Percentiles rank a stretch among this genome's conserved stretches.
Conservation (phyloP, 2,329 filamentous ascomycete genomes). For the Fusarium nodosum region DNA sequence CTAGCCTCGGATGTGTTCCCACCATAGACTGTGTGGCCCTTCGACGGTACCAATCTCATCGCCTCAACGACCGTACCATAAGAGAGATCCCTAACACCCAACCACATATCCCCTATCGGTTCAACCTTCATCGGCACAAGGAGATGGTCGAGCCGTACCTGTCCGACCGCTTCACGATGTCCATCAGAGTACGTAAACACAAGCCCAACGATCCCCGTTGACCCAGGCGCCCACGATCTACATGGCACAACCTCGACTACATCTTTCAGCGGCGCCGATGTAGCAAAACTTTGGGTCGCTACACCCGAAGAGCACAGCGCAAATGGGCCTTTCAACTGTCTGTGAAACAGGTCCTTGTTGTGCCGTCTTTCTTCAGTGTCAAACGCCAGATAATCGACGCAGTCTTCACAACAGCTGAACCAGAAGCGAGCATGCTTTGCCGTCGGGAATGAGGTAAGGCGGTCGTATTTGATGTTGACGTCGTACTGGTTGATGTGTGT, state of each 20-base stretch:
- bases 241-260: constrained; percentile 5
- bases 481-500: not conserved
- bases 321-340: not conserved
- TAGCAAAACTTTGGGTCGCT: not conserved
- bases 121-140: not conserved
- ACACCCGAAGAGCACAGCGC: not conserved
- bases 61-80: not conserved
- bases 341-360: not conserved
- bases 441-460: constrained; percentile 6
- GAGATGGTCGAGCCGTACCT: constrained; percentile 22
- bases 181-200: constrained; percentile 19
- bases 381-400: constrained; percentile 21
- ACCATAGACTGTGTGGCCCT: not conserved
- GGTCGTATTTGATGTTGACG: not conserved
- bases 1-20: constrained; percentile 5
- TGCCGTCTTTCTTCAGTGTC: constrained; percentile 10
- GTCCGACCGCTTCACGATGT: constrained; percentile 22
- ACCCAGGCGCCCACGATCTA: constrained; percentile 14
- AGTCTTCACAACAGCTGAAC: constrained; percentile 7
- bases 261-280: constrained; percentile 6
- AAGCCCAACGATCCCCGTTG: constrained; percentile 23
- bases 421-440: constrained; percentile 12
- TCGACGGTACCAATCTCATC: constrained; percentile 19
- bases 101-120: constrained; percentile 19
- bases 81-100: not conserved